Conservation (phyloP, 352 stramenopile species). For the Phytophthora idaei region DNA sequence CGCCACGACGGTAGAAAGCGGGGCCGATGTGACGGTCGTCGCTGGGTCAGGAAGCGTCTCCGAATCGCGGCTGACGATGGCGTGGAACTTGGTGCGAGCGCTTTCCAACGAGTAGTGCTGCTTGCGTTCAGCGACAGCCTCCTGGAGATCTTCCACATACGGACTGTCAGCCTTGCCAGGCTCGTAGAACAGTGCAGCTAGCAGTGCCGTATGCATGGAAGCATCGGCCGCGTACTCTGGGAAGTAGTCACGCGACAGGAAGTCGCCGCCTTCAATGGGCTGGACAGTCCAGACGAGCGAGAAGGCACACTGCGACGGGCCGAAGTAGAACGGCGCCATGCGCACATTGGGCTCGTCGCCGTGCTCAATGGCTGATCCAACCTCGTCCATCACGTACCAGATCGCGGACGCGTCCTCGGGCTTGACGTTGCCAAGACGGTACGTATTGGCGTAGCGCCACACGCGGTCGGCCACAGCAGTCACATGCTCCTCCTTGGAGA, state of each 20-base stretch:
- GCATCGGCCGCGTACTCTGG: constrained; percentile 33
- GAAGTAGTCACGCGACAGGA: constrained; percentile 55
- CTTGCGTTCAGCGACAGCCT: constrained; percentile 33
- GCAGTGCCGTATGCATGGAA: constrained; percentile 44
- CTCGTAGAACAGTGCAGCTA: constrained; percentile 51
- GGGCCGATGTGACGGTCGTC: constrained; percentile 27
- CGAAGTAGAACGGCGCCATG: constrained; percentile 63
- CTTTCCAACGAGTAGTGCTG: constrained; percentile 42
- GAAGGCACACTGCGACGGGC: constrained; percentile 47
- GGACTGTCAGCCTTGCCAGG: constrained; percentile 28
- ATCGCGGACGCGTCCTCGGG: constrained; percentile 50
- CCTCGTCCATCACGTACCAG: constrained; percentile 70
- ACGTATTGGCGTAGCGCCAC: constrained; percentile 60
- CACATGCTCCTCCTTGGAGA: constrained; percentile 35
- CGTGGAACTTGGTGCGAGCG: constrained; percentile 42
- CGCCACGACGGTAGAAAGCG: constrained; percentile 35
- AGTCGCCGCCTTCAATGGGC: constrained; percentile 49
- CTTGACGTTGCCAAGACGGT: constrained; percentile 49
- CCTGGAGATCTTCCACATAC: constrained; percentile 39
- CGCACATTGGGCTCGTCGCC: constrained; percentile 45
- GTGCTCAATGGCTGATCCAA: constrained; percentile 61
- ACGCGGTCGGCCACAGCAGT: constrained; percentile 38
- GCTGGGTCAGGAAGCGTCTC: constrained; percentile 40
- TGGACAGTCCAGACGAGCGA: constrained; percentile 54
- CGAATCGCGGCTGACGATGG: constrained; percentile 45